Percentiles rank a stretch among this genome's conserved stretches.
Evolutionary conservation across 257 asterid genomes (phyloP).

Genomic region (Craterostigma plantagineum): DNA sequence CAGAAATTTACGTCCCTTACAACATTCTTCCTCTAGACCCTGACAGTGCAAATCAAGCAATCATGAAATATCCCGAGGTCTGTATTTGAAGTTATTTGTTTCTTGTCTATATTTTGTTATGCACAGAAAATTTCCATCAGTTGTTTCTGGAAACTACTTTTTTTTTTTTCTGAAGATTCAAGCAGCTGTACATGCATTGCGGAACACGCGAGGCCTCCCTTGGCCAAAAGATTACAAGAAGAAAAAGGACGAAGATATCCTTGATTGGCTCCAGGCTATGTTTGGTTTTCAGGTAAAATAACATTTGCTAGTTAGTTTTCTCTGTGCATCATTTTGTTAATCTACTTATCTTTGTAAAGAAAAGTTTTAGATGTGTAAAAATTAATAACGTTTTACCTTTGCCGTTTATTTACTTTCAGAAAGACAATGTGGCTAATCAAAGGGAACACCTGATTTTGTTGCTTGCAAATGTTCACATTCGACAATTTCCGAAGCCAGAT

Average conservation of each 20-base stretch:
- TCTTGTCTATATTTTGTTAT: too few species aligned
- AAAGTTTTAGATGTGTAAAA: not conserved
- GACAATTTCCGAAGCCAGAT: constrained; percentile 94
- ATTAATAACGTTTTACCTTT: not conserved
- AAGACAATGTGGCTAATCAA: constrained; percentile 88
- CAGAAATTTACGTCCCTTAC: constrained; percentile 88
- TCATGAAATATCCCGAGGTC: constrained; percentile 98
- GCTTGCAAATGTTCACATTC: constrained; percentile 93
- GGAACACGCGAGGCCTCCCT: constrained; percentile 89
- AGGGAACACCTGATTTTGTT: constrained; percentile 96
- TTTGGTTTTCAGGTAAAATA: constrained; percentile 86
- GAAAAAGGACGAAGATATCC: constrained; percentile 93
- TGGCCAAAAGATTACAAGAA: constrained; percentile 98
- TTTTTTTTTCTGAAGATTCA: constrained; percentile 73
- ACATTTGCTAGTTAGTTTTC: constrained; percentile 2
- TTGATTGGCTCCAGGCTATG: constrained; percentile 99
- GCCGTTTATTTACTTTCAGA: constrained; percentile 34
- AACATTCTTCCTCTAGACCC: constrained; percentile 97
- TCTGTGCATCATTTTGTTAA: constrained; percentile 3
- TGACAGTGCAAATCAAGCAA: constrained; percentile 93
- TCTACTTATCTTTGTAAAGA: constrained; percentile 3
- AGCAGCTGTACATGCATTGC: constrained; percentile 88
- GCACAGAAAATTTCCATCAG: too few species aligned
- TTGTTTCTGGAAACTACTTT: constrained; percentile 6
- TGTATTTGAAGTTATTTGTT: constrained; percentile 8